A percentile compares a stretch with the other conserved stretches of the same genome.
phyloP scores from a whole-genome alignment of 1,284 basidiomycete species.

The Ustilago nuda region DNA sequence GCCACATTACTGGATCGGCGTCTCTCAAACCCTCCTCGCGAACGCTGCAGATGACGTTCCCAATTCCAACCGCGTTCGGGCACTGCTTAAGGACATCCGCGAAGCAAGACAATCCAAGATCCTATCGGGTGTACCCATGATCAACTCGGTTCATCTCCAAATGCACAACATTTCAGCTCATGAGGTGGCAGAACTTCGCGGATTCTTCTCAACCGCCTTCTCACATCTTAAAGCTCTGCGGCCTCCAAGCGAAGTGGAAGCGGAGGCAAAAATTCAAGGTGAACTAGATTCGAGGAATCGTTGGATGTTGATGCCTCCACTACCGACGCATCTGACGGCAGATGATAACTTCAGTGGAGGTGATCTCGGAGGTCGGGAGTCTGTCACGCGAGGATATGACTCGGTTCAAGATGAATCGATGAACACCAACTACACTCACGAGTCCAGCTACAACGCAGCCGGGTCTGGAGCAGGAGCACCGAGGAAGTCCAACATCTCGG shows the following conservation, averaged over 20 bases:
- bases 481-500: conserved; percentile 36
- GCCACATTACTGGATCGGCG: conserved; percentile 68
- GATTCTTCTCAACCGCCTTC: conserved; percentile 64
- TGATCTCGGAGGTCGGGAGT: background rate
- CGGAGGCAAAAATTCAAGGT: conserved; percentile 24
- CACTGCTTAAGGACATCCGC: conserved; percentile 89
- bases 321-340: conserved; percentile 7
- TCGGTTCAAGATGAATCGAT: conserved; percentile 21
- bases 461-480: conserved; percentile 2
- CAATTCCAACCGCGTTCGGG: conserved; percentile 82
- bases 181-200: conserved; percentile 64
- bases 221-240: conserved; percentile 50
- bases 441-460: background rate
- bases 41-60: conserved; percentile 85
- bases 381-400: background rate
- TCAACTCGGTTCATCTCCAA: conserved; percentile 73
- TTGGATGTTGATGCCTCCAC: conserved; percentile 14
- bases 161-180: conserved; percentile 67
- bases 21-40: conserved; percentile 24
- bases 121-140: conserved; percentile 78
- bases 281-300: conserved; percentile 20
- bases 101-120: conserved; percentile 95
- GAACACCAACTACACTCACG: conserved; percentile 1
- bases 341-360: background rate
- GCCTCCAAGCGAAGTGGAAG: conserved; percentile 28